Conservation (phyloP, 2,329 filamentous ascomycete genomes). For the Didymella sp. region DNA sequence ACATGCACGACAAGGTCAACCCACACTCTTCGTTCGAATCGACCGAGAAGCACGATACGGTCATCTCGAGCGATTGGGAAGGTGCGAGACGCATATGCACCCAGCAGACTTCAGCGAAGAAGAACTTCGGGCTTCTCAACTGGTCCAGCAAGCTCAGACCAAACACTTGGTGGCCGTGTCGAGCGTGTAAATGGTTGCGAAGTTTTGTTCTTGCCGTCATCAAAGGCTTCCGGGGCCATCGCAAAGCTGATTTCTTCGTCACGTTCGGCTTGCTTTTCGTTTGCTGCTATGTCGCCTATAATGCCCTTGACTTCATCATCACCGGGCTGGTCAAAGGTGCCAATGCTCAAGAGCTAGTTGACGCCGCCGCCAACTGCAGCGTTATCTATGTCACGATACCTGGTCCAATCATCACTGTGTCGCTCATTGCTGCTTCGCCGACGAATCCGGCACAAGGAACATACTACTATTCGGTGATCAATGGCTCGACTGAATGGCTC, state of each 20-base stretch:
- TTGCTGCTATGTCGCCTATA: conserved; percentile 26
- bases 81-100: not conserved
- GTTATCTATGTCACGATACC: conserved; percentile 45
- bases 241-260: conserved; percentile 25
- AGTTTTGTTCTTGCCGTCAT: conserved; percentile 17
- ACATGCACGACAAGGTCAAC: not conserved
- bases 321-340: conserved; percentile 29
- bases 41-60: conserved; percentile 21
- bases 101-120: not conserved
- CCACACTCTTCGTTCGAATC: not conserved
- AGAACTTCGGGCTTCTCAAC: too few species aligned
- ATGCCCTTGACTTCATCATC: conserved; percentile 29
- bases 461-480: conserved; percentile 45
- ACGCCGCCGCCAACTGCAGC: conserved; percentile 37
- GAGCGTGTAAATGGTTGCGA: conserved; percentile 1
- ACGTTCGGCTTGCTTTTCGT: conserved; percentile 19
- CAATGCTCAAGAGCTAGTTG: conserved; percentile 33
- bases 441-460: conserved; percentile 37
- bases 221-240: conserved; percentile 17
- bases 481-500: conserved; percentile 45
- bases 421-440: conserved; percentile 35
- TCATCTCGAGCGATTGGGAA: conserved; percentile 20
- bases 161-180: conserved; percentile 33
- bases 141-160: not conserved
- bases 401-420: conserved; percentile 42